A percentile compares a stretch with the other conserved stretches of the same genome.
Conservation (phyloP, 1,284 basidiomycete genomes). For the Pholiota adiposa region DNA sequence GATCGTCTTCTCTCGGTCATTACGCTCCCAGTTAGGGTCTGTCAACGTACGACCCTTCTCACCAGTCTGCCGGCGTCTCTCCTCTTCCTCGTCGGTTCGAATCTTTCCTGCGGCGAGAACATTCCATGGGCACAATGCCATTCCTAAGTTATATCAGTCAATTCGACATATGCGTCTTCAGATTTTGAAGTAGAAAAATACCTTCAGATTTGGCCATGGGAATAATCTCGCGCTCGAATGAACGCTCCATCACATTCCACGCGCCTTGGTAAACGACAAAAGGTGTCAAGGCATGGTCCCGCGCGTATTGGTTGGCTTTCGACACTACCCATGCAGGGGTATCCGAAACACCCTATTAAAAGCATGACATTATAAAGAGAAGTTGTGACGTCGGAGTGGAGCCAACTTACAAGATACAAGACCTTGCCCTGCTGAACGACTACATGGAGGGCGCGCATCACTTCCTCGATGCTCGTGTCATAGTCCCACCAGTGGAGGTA, state of each 20-base stretch:
- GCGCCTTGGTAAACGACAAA: slow-evolving; percentile 56
- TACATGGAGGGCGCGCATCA: slow-evolving; percentile 54
- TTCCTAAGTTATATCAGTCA: slow-evolving; percentile 39
- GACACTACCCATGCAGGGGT: slow-evolving; percentile 49
- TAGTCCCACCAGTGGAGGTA: slow-evolving; percentile 63
- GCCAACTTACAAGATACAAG: slow-evolving; percentile 44
- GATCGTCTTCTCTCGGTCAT: slow-evolving; percentile 41
- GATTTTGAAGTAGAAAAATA: not conserved
- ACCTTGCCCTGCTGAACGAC: slow-evolving; percentile 50
- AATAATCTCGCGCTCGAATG: slow-evolving; percentile 59
- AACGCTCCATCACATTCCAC: slow-evolving; percentile 53
- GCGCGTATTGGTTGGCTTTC: slow-evolving; percentile 46
- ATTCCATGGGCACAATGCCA: slow-evolving; percentile 55
- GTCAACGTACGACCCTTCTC: slow-evolving; percentile 43
- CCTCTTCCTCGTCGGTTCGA: slow-evolving; percentile 47
- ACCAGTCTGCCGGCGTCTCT: slow-evolving; percentile 43
- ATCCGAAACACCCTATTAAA: slow-evolving; percentile 41
- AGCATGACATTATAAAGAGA: not conserved
- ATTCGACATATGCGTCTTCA: too few relatives aligned
- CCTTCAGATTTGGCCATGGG: slow-evolving; percentile 44
- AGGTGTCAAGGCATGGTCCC: slow-evolving; percentile 48
- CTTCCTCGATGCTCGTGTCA: slow-evolving; percentile 55
- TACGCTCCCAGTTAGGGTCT: slow-evolving; percentile 40
- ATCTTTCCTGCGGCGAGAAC: slow-evolving; percentile 53
- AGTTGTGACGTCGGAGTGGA: not conserved